Conservation (phyloP, 768 basidiomycete genomes). For the Sutorius australiensis region DNA sequence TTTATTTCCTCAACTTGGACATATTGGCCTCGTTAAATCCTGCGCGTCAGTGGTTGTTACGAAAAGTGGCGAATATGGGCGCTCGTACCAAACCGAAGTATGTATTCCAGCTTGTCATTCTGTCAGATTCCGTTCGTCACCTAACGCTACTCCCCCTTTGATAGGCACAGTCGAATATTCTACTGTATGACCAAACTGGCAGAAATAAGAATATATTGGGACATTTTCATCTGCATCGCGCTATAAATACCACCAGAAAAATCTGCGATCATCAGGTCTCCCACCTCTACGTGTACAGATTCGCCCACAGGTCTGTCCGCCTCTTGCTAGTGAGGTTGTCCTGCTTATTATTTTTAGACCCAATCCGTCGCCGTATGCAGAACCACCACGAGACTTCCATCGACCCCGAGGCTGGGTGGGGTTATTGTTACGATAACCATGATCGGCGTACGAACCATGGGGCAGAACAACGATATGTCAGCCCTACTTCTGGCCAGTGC, state of each 20-base stretch:
- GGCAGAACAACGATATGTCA: conserved; percentile 19
- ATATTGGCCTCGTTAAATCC: neutral
- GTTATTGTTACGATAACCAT: conserved; percentile 18
- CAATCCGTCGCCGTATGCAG: neutral
- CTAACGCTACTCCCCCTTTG: neutral
- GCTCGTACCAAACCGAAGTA: neutral
- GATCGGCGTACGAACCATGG: conserved; percentile 15
- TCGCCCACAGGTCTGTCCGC: conserved; percentile 8
- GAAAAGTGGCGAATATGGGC: neutral
- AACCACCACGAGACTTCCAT: neutral
- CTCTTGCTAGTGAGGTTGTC: neutral
- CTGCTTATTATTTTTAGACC: neutral
- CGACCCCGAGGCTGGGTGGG: neutral
- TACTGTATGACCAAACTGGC: neutral
- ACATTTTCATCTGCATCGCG: neutral
- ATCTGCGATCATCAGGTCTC: no score
- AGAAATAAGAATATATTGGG: neutral
- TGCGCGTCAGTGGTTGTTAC: neutral
- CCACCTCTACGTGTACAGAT: conserved; percentile 1
- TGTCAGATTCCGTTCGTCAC: neutral
- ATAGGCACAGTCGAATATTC: neutral
- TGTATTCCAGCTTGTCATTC: neutral
- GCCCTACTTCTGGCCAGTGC: conserved; percentile 19
- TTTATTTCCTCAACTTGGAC: neutral
- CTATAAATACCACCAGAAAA: conserved; percentile 2